Conservation (phyloP, 192 early-diverging fungal species). For the Coemansia sp. region DNA sequence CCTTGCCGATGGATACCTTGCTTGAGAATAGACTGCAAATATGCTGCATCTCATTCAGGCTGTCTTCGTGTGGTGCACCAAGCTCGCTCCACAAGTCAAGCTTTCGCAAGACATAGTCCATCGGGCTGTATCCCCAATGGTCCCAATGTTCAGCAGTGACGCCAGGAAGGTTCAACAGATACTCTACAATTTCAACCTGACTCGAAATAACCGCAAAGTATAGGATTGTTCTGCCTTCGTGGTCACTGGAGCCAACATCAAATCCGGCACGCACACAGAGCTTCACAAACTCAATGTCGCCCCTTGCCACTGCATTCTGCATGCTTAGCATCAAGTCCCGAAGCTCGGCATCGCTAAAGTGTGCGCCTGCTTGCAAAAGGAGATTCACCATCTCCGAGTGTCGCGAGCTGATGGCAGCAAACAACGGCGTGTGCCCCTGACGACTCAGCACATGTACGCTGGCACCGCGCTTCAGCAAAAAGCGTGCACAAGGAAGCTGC, state of each 20-base stretch:
- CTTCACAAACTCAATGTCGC: conserved; percentile 55
- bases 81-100: conserved; percentile 48
- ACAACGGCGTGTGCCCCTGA: conserved; percentile 87
- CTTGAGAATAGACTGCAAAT: conserved; percentile 44
- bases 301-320: conserved; percentile 47
- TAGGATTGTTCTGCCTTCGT: conserved; percentile 46
- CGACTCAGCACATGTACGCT: conserved; percentile 89
- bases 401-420: conserved; percentile 70
- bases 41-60: conserved; percentile 48
- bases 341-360: conserved; percentile 82
- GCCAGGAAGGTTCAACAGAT: conserved; percentile 30
- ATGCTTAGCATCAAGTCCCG: conserved; percentile 63
- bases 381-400: conserved; percentile 65
- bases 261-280: conserved; percentile 46
- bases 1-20: conserved; percentile 2
- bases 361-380: conserved; percentile 78
- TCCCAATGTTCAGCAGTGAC: conserved; percentile 40
- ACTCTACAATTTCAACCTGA: conserved; percentile 53
- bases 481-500: conserved; percentile 70
- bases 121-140: conserved; percentile 49
- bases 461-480: conserved; percentile 79
- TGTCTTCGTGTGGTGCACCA: conserved; percentile 46
- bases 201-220: conserved; percentile 49
- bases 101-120: conserved; percentile 50
- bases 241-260: conserved; percentile 37